These are phyloP conservation scores for Botryotinia convoluta DNA, from an alignment of 2,329 filamentous ascomycete species.

Conservation along the genomic window DNA sequence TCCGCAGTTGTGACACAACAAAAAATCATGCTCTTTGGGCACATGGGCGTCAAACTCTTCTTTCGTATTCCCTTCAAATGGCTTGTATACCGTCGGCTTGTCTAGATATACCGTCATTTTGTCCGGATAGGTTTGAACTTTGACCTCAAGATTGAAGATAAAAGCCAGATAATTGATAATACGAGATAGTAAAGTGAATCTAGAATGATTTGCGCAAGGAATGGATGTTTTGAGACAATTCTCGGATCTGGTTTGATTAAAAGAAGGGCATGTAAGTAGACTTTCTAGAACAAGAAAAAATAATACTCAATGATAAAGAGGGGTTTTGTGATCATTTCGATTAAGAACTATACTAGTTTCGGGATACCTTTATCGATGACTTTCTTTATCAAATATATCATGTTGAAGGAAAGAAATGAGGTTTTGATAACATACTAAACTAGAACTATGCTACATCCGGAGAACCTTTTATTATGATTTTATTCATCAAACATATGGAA, in stretches of 20 bases:
- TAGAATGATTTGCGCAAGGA: no score
- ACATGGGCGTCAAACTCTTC: not conserved
- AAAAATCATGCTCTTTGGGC: not conserved
- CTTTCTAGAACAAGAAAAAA: not conserved
- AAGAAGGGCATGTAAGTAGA: not conserved
- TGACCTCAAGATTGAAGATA: not conserved
- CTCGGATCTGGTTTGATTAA: no score
- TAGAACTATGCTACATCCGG: not conserved
- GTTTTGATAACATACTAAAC: not conserved
- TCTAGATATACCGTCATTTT: no score
- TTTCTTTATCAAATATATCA: not conserved
- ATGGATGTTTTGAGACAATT: no score
- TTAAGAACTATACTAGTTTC: not conserved
- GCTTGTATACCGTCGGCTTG: no score
- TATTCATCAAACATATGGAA: not conserved
- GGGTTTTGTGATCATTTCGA: not conserved
- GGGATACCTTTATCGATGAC: not conserved
- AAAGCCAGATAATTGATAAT: no score
- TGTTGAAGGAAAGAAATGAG: not conserved
- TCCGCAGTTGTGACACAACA: slow-evolving; percentile 1
- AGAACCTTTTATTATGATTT: not conserved
- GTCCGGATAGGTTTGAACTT: no score
- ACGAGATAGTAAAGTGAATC: no score
- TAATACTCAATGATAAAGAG: not conserved
- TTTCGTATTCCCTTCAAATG: not conserved